A percentile compares a stretch with the other conserved stretches of the same genome.
These are phyloP conservation scores for Umbelopsis sp. DNA, from an alignment of 371 early-diverging fungal species.

Conservation along the genomic window DNA sequence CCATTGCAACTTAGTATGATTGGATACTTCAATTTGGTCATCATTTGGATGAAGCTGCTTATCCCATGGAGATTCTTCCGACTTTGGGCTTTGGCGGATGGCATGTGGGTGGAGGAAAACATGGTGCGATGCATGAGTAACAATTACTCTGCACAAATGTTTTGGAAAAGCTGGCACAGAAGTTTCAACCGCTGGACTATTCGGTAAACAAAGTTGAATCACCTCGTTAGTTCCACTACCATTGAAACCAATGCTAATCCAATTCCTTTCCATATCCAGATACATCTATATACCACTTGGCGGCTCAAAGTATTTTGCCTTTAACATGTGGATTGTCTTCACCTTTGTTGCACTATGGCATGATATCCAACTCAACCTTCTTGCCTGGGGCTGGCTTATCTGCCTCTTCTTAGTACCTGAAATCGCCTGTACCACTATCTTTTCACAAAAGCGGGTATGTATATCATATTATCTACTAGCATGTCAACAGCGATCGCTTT, in stretches of 20 bases:
- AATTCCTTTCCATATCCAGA: slow-evolving; percentile 24
- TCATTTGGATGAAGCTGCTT: slow-evolving; percentile 90
- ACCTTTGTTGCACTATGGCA: slow-evolving; percentile 98
- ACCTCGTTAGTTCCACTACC: too few relatives aligned
- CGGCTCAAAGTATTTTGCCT: slow-evolving; percentile 63
- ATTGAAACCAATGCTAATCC: too few relatives aligned
- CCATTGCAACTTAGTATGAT: slow-evolving; percentile 79
- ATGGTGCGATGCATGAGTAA: slow-evolving; percentile 93
- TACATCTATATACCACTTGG: slow-evolving; percentile 94
- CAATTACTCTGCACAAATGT: slow-evolving; percentile 87
- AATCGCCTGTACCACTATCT: slow-evolving; percentile 63
- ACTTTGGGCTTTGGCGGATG: slow-evolving; percentile 89
- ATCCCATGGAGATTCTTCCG: slow-evolving; percentile 96
- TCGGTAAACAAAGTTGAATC: slow-evolving; percentile 37
- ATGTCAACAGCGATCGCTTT: background rate
- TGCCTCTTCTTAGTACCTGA: slow-evolving; percentile 87
- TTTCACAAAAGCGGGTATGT: slow-evolving; percentile 56
- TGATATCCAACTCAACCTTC: slow-evolving; percentile 80
- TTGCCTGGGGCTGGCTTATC: slow-evolving; percentile 95
- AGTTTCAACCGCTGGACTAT: slow-evolving; percentile 91
- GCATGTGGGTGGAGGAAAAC: slow-evolving; percentile 85
- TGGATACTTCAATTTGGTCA: slow-evolving; percentile 81
- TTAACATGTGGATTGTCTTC: slow-evolving; percentile 83
- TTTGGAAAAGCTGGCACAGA: slow-evolving; percentile 95
- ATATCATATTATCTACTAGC: background rate